Percentiles rank a stretch among this genome's conserved stretches.
Evolutionary conservation across 106 monocot genomes (phyloP).

Genomic region (Narthecium ossifragum): DNA sequence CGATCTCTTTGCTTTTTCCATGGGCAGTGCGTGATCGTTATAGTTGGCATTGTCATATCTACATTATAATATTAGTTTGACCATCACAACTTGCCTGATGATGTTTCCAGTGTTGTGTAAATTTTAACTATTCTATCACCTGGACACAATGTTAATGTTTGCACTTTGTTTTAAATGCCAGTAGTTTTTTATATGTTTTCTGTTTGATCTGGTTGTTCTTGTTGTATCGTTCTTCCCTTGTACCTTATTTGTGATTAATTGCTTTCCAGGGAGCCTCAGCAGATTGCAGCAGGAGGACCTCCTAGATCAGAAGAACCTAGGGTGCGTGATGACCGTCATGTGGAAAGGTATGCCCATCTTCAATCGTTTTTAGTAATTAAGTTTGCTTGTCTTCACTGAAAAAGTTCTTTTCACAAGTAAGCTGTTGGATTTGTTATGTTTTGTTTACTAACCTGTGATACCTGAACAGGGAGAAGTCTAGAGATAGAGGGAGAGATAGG

Average conservation of each 20-base stretch:
- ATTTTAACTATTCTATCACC: no score
- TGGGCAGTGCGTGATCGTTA: no score
- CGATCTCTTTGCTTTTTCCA: no score
- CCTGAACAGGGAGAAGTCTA: slow-evolving; percentile 61
- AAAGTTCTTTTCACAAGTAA: neutral
- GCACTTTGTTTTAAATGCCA: no score
- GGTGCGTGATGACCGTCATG: slow-evolving; percentile 47
- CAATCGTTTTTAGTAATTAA: neutral
- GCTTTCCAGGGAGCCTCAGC: slow-evolving; percentile 70
- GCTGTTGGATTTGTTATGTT: neutral
- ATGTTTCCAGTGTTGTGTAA: no score
- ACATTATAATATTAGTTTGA: no score
- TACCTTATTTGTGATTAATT: neutral
- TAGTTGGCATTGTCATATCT: no score
- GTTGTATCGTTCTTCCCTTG: no score
- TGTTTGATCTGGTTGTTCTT: slow-evolving; percentile 2
- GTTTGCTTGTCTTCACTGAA: neutral
- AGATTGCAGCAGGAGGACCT: slow-evolving; percentile 33
- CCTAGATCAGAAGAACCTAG: slow-evolving; percentile 80
- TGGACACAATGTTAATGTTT: no score
- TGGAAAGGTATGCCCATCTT: slow-evolving; percentile 35
- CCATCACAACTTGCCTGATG: no score
- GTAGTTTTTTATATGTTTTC: neutral
- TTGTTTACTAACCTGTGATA: neutral
- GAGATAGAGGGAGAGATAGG: slow-evolving; percentile 37